Evolutionary conservation across 257 asterid species (phyloP).

Genomic region (Catharanthus roseus): DNA sequence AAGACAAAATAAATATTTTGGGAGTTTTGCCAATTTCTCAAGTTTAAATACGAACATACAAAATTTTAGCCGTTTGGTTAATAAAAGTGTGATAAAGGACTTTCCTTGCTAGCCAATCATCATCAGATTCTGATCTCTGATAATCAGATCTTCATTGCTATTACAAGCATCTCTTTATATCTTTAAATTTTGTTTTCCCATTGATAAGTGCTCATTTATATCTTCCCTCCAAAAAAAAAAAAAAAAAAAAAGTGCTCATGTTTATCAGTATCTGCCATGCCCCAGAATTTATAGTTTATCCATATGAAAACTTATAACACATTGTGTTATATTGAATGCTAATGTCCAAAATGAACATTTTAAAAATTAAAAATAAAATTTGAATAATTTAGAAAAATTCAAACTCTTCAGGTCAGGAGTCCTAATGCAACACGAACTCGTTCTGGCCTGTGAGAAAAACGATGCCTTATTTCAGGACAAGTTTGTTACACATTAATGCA

Average conservation of each 20-base stretch:
- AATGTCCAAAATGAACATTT: background rate
- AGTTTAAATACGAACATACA: too few species aligned
- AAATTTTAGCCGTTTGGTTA: too few species aligned
- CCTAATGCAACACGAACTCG: background rate
- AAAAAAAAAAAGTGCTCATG: too few species aligned
- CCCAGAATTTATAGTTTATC: too few species aligned
- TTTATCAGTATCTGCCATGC: too few species aligned
- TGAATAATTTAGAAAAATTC: background rate
- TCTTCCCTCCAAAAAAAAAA: too few species aligned
- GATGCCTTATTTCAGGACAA: background rate
- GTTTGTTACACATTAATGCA: slow-evolving; percentile 1
- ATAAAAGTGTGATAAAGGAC: too few species aligned
- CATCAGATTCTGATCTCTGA: background rate
- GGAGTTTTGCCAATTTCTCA: too few species aligned
- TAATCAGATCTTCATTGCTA: background rate
- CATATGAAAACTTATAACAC: too few species aligned
- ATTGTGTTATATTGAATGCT: too few species aligned
- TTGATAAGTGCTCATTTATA: background rate
- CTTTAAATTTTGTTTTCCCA: background rate
- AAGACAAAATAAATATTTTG: too few species aligned
- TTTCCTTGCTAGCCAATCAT: background rate
- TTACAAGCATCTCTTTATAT: background rate
- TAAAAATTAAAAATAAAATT: too few species aligned
- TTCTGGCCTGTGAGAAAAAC: background rate
- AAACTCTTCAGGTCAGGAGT: background rate